A percentile compares a stretch with the other conserved stretches of the same genome.
These are phyloP conservation scores for Penicillium silybi DNA, from an alignment of 495 filamentous ascomycete species.

Conservation along the genomic window DNA sequence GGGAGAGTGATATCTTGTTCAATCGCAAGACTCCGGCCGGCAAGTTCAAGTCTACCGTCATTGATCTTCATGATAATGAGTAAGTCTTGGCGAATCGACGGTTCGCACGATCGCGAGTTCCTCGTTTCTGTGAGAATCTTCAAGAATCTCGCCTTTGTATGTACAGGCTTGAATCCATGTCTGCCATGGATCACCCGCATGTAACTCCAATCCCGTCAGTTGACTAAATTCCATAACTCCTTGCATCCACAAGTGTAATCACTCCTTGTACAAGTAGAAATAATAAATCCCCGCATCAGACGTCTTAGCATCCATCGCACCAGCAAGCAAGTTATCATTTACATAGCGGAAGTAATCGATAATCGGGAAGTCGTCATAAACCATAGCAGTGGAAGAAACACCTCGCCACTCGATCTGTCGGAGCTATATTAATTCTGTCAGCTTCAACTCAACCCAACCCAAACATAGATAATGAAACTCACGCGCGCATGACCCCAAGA, in stretches of 20 bases:
- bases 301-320: slow-evolving; percentile 29
- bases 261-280: slow-evolving; percentile 19
- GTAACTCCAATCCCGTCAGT: no score
- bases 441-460: not conserved
- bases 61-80: slow-evolving; percentile 52
- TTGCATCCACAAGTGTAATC: no score
- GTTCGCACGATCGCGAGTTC: no score
- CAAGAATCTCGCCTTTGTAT: no score
- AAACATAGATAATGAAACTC: not conserved
- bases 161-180: no score
- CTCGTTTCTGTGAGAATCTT: no score
- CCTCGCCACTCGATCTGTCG: slow-evolving; percentile 24
- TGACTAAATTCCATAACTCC: no score
- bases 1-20: slow-evolving; percentile 44
- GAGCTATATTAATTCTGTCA: slow-evolving; percentile 8
- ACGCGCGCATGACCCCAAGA: slow-evolving; percentile 16
- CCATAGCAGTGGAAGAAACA: slow-evolving; percentile 21
- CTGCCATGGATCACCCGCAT: no score
- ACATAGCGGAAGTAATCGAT: slow-evolving; percentile 31
- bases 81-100: no score
- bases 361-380: slow-evolving; percentile 28
- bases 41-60: slow-evolving; percentile 41
- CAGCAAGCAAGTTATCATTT: slow-evolving; percentile 19
- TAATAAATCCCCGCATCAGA: slow-evolving; percentile 13
- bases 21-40: slow-evolving; percentile 25